phyloP scores from a whole-genome alignment of 495 filamentous ascomycete genomes.

The Penicillium silybi region DNA sequence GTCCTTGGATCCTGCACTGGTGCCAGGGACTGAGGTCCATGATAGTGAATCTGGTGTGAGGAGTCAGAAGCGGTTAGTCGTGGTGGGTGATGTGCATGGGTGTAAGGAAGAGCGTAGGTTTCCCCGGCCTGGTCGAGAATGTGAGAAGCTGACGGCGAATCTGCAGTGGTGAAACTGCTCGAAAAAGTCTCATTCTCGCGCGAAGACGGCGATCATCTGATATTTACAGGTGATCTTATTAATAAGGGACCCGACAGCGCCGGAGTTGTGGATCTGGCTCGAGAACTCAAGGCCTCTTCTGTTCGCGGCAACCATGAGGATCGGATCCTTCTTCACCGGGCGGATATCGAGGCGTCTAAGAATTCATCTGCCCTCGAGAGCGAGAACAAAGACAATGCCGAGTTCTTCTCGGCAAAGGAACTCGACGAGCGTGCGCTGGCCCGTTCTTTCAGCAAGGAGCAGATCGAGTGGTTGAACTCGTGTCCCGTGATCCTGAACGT shows the following conservation, averaged over 20 bases:
- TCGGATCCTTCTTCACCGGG: slow-evolving; percentile 56
- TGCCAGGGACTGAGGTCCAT: slow-evolving; percentile 22
- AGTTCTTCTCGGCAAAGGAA: slow-evolving; percentile 21
- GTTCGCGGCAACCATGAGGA: slow-evolving; percentile 97
- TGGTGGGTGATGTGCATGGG: slow-evolving; percentile 91
- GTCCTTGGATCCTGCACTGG: slow-evolving; percentile 33
- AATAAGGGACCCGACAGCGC: slow-evolving; percentile 82
- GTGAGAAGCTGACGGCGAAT: slow-evolving; percentile 4
- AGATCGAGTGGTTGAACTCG: slow-evolving; percentile 63
- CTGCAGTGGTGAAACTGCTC: slow-evolving; percentile 59
- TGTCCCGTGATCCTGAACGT: slow-evolving; percentile 75
- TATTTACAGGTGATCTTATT: slow-evolving; percentile 81
- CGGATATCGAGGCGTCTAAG: slow-evolving; percentile 1
- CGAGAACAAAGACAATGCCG: slow-evolving; percentile 8
- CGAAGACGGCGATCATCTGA: slow-evolving; percentile 63
- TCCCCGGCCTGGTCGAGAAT: background rate
- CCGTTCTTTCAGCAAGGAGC: slow-evolving; percentile 49
- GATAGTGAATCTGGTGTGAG: slow-evolving; percentile 6
- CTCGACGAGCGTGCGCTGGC: slow-evolving; percentile 46
- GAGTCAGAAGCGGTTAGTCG: slow-evolving; percentile 52
- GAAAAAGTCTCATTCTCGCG: slow-evolving; percentile 60
- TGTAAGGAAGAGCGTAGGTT: slow-evolving; percentile 60
- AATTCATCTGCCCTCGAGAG: slow-evolving; percentile 6
- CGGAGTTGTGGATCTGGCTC: slow-evolving; percentile 73
- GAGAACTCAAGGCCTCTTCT: slow-evolving; percentile 63